Evolutionary conservation across 2,329 filamentous ascomycete genomes (phyloP), one percentile per base, ranked within the genome.

Genomic region (Trichoderma sp.): DNA sequence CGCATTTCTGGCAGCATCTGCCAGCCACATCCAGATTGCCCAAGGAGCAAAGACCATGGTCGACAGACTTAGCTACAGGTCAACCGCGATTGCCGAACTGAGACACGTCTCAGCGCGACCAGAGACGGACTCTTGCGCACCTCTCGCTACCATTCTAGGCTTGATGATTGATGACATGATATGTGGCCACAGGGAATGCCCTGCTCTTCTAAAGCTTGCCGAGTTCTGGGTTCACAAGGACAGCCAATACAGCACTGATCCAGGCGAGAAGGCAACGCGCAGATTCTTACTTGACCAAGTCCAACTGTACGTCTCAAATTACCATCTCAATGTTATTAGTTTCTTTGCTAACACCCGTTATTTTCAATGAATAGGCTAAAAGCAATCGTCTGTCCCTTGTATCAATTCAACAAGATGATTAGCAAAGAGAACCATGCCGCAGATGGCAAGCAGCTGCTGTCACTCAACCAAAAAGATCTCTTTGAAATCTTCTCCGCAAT

Each of bases 151-250:
- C 8, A 64, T 64, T 49, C 11, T 64, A 2, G 60, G 60, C 1
- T 24, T 64, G 16, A 64, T 64, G 60, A 64, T 64, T 5, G 60
- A 64, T 26, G 60, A 64, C 14, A 64, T 64, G 49, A 64, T 64
- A 55, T 64, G 60, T n/a, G 60, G 60, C 4, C 60, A 64, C 10
- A 64, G 60, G 28, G 60, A 64, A 13, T 64, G 60, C 11, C 60
- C 60, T 30, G 60, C 60, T 28, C 24, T 64, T 6, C 32, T 64
- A 16, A 64, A 64, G 24, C 49, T 64, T 3, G 60, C 60, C 13
- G 49, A 64, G 18, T 64, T 64, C 21, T 64, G 60, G 60, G 49
- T 64, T 28, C 60, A 34, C 21, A 54, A 64, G 28, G 49, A 64
- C 13, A 55, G 49, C 32, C 49, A 49, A 26, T 64, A 39, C 24